These are phyloP conservation scores for Gaultheria prostrata DNA, from an alignment of 148 eudicot genomes.

Conservation along the genomic window DNA sequence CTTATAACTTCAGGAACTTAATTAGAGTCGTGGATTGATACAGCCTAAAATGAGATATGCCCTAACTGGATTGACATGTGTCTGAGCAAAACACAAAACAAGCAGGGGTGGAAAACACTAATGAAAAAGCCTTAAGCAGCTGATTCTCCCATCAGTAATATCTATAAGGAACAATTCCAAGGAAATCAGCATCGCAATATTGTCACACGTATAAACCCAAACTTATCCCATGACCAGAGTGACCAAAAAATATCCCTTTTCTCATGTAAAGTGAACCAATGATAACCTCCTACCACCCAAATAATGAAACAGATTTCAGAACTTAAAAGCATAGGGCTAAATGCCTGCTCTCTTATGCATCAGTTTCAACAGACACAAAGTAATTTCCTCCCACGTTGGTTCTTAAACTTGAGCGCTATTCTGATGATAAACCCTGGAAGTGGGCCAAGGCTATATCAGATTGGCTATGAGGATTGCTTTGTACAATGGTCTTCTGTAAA, in stretches of 20 bases:
- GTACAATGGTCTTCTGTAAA: neutral
- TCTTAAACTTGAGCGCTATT: neutral
- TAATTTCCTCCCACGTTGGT: neutral
- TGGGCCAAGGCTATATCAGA: neutral
- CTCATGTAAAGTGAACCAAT: neutral
- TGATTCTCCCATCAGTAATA: neutral
- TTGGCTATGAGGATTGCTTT: neutral
- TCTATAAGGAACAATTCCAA: neutral
- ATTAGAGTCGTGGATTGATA: neutral
- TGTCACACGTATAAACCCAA: neutral
- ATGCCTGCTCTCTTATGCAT: neutral
- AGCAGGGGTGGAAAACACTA: neutral
- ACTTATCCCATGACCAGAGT: neutral
- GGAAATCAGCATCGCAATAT: neutral
- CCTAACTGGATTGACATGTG: neutral
- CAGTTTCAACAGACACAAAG: neutral
- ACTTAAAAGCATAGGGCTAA: neutral
- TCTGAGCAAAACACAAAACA: neutral
- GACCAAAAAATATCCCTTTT: neutral
- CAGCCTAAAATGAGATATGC: neutral
- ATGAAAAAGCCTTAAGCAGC: neutral
- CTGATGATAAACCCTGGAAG: neutral
- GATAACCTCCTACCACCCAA: neutral
- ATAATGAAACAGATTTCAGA: neutral
- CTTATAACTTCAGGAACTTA: neutral